Percentiles rank a stretch among this genome's conserved stretches.
Conservation (phyloP, 352 stramenopile species). For the Globisporangium camurandrum region DNA sequence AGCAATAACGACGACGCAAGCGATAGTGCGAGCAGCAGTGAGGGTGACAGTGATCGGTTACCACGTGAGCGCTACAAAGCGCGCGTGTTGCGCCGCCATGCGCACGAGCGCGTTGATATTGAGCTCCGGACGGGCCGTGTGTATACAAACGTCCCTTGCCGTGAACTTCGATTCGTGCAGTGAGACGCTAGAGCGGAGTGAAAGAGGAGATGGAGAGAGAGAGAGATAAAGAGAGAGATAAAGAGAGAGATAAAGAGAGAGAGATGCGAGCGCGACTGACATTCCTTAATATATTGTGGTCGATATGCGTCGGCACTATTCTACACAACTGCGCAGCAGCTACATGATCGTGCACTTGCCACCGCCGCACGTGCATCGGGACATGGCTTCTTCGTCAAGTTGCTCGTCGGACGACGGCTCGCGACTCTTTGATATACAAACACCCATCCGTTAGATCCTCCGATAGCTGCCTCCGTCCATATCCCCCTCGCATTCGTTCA, state of each 20-base stretch:
- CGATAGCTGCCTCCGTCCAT: no score
- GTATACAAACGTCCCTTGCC: constrained; percentile 29
- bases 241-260: no score
- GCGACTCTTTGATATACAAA: background rate
- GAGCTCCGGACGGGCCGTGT: constrained; percentile 37
- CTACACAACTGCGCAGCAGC: constrained; percentile 3
- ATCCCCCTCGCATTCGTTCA: background rate
- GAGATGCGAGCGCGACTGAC: no score
- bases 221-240: no score
- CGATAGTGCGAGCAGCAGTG: no score
- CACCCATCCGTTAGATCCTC: no score
- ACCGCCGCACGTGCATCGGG: constrained; percentile 52
- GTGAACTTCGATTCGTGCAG: constrained; percentile 24
- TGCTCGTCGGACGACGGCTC: constrained; percentile 26
- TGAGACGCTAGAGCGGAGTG: no score
- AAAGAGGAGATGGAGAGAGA: no score
- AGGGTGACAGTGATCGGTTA: no score
- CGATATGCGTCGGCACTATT: no score
- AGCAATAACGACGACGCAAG: constrained; percentile 1
- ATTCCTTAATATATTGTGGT: no score
- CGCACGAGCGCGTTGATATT: constrained; percentile 37
- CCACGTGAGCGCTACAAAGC: constrained; percentile 32
- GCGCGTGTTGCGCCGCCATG: constrained; percentile 28
- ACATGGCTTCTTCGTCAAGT: constrained; percentile 56
- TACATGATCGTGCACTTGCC: constrained; percentile 63